These are phyloP conservation scores for Dipteronia sinensis DNA, from an alignment of 345 rosid genomes.

Conservation along the genomic window DNA sequence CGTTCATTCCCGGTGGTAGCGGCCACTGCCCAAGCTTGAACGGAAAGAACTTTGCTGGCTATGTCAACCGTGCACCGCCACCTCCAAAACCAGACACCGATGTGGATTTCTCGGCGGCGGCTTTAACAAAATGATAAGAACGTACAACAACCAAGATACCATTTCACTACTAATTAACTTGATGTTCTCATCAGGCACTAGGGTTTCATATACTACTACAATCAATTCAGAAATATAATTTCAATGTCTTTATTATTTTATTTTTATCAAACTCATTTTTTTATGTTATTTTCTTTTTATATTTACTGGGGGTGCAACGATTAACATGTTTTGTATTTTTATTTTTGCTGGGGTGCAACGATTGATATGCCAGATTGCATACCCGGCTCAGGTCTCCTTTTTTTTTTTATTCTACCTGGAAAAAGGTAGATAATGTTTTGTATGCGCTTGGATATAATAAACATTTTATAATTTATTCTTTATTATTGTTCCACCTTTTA, in stretches of 20 bases:
- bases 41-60: constrained; percentile 35
- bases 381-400: background rate
- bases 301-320: no score
- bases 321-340: no score
- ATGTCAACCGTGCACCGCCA: constrained; percentile 10
- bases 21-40: constrained; percentile 15
- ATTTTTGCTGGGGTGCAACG: background rate
- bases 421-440: background rate
- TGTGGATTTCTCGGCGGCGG: background rate
- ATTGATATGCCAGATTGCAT: background rate
- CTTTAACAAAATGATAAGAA: background rate
- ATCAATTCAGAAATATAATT: background rate
- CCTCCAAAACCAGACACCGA: background rate
- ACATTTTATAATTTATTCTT: no score
- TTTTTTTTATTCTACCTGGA: no score
- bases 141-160: background rate
- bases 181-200: background rate
- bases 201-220: background rate
- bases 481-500: no score
- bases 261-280: no score
- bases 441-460: background rate
- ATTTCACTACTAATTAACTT: background rate
- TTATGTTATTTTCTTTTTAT: no score
- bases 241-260: background rate
- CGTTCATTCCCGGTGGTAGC: constrained; percentile 10